Conservation (phyloP, 345 rosid species). For the Angophora floribunda region DNA sequence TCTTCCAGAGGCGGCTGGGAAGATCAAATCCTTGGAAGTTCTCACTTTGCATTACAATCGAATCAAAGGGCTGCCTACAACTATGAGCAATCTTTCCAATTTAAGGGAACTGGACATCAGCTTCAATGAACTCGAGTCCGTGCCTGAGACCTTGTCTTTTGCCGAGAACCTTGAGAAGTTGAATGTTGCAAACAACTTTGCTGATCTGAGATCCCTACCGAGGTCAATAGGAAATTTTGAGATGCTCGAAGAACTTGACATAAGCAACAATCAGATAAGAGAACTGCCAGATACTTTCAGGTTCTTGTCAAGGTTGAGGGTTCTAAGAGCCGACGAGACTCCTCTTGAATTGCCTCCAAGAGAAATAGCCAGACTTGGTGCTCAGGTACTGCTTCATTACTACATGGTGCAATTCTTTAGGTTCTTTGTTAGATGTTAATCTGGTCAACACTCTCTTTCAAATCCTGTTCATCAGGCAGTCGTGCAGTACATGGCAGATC, state of each 20-base stretch:
- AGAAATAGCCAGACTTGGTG: constrained; percentile 33
- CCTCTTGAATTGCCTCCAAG: constrained; percentile 59
- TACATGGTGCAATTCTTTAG: not conserved
- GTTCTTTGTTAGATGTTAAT: not conserved
- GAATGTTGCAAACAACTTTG: constrained; percentile 55
- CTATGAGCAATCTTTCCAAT: constrained; percentile 35
- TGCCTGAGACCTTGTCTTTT: constrained; percentile 51
- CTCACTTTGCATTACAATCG: constrained; percentile 50
- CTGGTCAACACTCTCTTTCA: not conserved
- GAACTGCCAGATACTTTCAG: constrained; percentile 47
- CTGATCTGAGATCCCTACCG: constrained; percentile 55
- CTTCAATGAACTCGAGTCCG: constrained; percentile 53
- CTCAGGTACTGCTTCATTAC: constrained; percentile 32
- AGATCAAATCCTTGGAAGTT: constrained; percentile 36
- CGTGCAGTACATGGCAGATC: constrained; percentile 38
- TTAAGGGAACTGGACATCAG: constrained; percentile 56
- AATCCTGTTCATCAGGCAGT: constrained; percentile 29
- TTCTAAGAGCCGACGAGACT: constrained; percentile 43
- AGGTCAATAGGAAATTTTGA: constrained; percentile 56
- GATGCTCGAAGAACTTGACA: constrained; percentile 65
- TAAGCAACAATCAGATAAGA: constrained; percentile 52
- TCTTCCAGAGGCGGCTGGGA: constrained; percentile 62
- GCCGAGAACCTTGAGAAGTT: constrained; percentile 36
- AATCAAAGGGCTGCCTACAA: constrained; percentile 52
- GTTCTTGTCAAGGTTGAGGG: constrained; percentile 32